These are phyloP conservation scores for Umbilicaria muhlenbergii DNA, from an alignment of 495 filamentous ascomycete genomes.

Conservation along the genomic window DNA sequence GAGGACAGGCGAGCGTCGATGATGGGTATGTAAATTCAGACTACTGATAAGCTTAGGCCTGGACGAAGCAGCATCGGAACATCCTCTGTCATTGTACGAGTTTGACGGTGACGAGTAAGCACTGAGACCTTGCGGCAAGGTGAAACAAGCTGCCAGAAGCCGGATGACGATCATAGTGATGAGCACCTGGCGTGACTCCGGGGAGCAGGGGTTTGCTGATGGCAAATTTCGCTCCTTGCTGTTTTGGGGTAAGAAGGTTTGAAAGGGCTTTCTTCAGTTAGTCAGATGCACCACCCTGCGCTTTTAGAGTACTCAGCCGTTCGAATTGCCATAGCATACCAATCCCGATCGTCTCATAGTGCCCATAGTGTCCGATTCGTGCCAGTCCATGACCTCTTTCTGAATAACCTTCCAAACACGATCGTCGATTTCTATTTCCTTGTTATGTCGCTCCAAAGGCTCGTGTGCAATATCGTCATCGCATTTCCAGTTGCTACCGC, in stretches of 20 bases:
- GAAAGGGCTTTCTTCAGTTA: no score
- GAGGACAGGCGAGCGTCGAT: constrained; percentile 15
- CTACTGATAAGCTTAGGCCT: constrained; percentile 14
- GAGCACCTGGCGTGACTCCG: no score
- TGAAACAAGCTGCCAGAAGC: constrained; percentile 16
- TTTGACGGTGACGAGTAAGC: neutral
- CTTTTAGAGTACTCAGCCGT: no score
- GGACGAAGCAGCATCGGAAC: no score
- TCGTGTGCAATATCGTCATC: no score
- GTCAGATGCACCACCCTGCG: no score
- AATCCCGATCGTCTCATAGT: no score
- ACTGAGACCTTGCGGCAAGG: constrained; percentile 9
- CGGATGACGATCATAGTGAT: constrained; percentile 12
- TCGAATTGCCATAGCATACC: no score
- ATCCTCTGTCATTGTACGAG: constrained; percentile 1
- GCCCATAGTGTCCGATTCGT: neutral
- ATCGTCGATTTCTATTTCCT: neutral
- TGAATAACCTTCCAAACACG: constrained; percentile 2
- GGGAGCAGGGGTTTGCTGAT: no score
- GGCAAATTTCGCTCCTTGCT: no score
- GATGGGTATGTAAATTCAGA: constrained; percentile 17
- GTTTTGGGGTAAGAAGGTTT: no score
- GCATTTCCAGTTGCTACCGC: no score
- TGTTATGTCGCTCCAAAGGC: neutral
- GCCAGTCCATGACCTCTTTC: constrained; percentile 1